Conservation (phyloP, 192 early-diverging fungal genomes). For the Coemansia sp. region DNA sequence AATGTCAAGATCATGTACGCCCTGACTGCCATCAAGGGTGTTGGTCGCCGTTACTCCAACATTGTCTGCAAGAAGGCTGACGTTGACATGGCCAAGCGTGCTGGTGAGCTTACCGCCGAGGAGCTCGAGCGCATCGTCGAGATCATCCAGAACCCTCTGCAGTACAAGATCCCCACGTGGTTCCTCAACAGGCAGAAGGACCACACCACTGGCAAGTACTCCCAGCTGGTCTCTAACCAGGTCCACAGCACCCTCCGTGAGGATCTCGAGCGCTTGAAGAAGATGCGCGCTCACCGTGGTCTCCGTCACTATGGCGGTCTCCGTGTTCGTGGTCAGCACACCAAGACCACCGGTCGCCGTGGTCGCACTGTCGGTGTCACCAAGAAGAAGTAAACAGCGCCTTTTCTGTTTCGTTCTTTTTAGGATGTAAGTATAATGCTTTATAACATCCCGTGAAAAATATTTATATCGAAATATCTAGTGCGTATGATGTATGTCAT, state of each 20-base stretch:
- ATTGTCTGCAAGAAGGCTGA: conserved; percentile 99
- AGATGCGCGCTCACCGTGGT: conserved; percentile 99
- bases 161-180: conserved; percentile 99
- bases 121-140: conserved; percentile 97
- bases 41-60: conserved; percentile 98
- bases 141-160: conserved; percentile 98
- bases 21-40: conserved; percentile 96
- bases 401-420: conserved; percentile 1
- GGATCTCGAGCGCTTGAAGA: conserved; percentile 98
- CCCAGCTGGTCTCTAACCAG: conserved; percentile 91
- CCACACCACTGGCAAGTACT: conserved; percentile 91
- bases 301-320: conserved; percentile 98
- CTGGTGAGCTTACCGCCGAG: conserved; percentile 96
- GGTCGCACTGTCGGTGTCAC: conserved; percentile 75
- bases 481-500: conserved; percentile 8
- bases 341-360: conserved; percentile 98
- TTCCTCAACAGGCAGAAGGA: conserved; percentile 99
- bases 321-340: conserved; percentile 99
- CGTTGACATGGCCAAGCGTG: conserved; percentile 95
- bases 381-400: conserved; percentile 5
- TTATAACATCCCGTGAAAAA: not conserved
- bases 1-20: conserved; percentile 94
- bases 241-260: conserved; percentile 97
- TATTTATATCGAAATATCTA: not conserved
- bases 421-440: conserved; percentile 2